A percentile compares a stretch with the other conserved stretches of the same genome.
phyloP scores from a whole-genome alignment of 1,284 basidiomycete species.

The Puccinia sorghi region DNA sequence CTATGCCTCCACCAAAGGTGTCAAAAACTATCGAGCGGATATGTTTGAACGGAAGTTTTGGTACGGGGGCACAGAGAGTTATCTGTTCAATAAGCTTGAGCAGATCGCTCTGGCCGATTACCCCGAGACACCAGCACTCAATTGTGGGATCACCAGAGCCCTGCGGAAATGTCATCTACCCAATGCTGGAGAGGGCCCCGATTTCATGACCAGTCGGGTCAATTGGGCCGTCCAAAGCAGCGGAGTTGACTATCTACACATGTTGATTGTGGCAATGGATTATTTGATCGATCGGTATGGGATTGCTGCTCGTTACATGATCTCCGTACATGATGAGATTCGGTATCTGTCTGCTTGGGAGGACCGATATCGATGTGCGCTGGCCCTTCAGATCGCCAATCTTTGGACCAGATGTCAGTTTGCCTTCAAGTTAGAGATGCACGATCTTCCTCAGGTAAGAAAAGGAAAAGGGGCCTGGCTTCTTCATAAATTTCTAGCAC shows the following conservation, averaged over 20 bases:
- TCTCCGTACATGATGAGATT: conserved; percentile 96
- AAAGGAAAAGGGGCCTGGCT: conserved; percentile 17
- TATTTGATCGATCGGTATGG: conserved; percentile 77
- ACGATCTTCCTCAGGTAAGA: conserved; percentile 79
- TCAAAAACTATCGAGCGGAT: conserved; percentile 64
- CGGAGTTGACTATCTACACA: conserved; percentile 95
- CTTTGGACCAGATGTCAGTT: conserved; percentile 93
- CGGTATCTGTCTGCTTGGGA: conserved; percentile 86
- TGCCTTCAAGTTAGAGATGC: conserved; percentile 89
- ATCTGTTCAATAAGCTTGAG: conserved; percentile 98
- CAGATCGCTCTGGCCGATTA: conserved; percentile 83
- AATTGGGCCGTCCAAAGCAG: conserved; percentile 99
- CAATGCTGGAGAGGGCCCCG: conserved; percentile 65
- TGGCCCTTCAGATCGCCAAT: conserved; percentile 95
- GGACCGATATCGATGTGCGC: conserved; percentile 80
- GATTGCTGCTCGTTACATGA: conserved; percentile 88
- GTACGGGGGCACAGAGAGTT: conserved; percentile 96
- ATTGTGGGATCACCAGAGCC: conserved; percentile 89
- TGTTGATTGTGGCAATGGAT: conserved; percentile 93
- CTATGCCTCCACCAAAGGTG: conserved; percentile 91
- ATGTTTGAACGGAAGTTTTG: conserved; percentile 72
- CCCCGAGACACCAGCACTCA: conserved; percentile 88
- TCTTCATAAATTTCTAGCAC: background rate
- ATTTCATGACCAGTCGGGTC: conserved; percentile 94
- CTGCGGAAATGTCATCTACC: conserved; percentile 85